Percentiles rank a stretch among this genome's conserved stretches.
Conservation (phyloP, 257 asterid genomes). For the Anisodus acutangulus region DNA sequence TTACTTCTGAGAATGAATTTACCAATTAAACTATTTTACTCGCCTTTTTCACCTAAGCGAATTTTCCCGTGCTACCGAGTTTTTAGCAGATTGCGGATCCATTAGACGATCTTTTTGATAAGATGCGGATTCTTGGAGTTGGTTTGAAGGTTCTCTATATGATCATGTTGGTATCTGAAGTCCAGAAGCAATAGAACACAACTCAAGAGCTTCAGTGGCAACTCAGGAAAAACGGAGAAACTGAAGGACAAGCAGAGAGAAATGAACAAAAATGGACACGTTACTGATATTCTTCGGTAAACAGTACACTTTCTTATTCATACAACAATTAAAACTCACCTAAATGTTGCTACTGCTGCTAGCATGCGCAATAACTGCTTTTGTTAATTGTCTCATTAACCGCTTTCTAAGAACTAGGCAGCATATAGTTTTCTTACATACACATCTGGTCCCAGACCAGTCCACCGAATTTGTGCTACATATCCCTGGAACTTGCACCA, state of each 20-base stretch:
- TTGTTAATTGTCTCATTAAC: too few relatives aligned
- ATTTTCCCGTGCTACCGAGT: too few relatives aligned
- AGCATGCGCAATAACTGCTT: too few relatives aligned
- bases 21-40: too few relatives aligned
- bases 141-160: constrained; percentile 42
- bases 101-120: too few relatives aligned
- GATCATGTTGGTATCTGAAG: constrained; percentile 29
- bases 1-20: too few relatives aligned
- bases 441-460: not conserved
- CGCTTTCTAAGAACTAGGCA: too few relatives aligned
- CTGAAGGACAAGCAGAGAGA: too few relatives aligned
- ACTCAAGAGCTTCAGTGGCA: not conserved
- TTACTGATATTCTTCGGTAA: not conserved
- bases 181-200: not conserved
- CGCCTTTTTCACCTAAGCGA: too few relatives aligned
- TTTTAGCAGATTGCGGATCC: too few relatives aligned
- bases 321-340: not conserved
- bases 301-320: not conserved
- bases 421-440: not conserved
- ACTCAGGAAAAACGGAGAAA: not conserved
- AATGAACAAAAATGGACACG: too few relatives aligned
- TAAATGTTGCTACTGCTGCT: too few relatives aligned
- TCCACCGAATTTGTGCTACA: not conserved
- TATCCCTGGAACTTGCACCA: not conserved
- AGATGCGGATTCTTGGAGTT: constrained; percentile 37